Conservation (phyloP, 495 filamentous ascomycete genomes). For the Neurospora terricola region DNA sequence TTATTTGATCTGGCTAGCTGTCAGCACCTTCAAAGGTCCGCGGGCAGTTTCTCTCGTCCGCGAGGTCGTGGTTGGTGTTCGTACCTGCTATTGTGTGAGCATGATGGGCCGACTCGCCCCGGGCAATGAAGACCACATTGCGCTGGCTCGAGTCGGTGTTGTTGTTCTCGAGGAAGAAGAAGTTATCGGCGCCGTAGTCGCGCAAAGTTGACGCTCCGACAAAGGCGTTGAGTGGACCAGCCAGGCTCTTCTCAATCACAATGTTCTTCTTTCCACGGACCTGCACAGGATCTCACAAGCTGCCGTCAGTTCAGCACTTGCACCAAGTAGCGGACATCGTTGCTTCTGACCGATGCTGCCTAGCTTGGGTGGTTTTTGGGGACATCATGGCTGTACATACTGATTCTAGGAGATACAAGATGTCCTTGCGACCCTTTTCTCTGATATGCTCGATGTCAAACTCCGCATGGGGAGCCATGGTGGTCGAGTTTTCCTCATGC, state of each 20-base stretch:
- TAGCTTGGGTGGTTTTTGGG: background rate
- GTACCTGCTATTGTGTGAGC: constrained; percentile 80
- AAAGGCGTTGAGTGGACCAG: constrained; percentile 79
- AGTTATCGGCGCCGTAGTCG: constrained; percentile 93
- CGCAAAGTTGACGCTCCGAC: constrained; percentile 76
- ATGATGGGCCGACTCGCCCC: constrained; percentile 77
- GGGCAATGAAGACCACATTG: constrained; percentile 87
- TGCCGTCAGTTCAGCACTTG: constrained; percentile 23
- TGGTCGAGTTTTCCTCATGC: constrained; percentile 37
- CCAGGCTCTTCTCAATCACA: constrained; percentile 81
- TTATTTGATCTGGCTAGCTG: constrained; percentile 67
- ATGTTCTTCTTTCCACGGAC: constrained; percentile 98
- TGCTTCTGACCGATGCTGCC: background rate
- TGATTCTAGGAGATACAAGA: constrained; percentile 78
- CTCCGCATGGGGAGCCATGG: constrained; percentile 56
- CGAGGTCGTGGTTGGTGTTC: constrained; percentile 8
- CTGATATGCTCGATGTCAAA: constrained; percentile 74
- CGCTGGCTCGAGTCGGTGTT: constrained; percentile 86
- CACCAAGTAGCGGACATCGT: background rate
- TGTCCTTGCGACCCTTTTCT: constrained; percentile 75
- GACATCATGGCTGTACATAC: constrained; percentile 54
- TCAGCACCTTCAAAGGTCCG: constrained; percentile 18
- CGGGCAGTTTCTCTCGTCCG: background rate
- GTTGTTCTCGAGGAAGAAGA: constrained; percentile 90
- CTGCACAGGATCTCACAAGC: constrained; percentile 35